Conservation (phyloP, 2,329 filamentous ascomycete species). For the Fusarium pseudoanthophilum region DNA sequence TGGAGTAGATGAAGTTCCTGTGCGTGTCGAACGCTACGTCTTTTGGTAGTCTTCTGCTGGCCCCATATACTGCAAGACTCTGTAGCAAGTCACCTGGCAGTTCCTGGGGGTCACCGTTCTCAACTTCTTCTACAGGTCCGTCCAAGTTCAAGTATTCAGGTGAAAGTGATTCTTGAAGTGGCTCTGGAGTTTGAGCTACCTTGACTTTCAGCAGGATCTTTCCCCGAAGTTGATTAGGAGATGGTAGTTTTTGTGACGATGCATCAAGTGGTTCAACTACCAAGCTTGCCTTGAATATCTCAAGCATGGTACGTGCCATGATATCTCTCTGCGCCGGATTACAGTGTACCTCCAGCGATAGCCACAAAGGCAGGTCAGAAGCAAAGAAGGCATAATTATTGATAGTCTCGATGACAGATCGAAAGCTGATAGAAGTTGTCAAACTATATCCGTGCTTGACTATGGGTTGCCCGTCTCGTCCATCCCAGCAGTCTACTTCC, state of each 20-base stretch:
- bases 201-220: conserved; percentile 25
- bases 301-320: conserved; percentile 19
- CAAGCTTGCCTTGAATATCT: neutral
- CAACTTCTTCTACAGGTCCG: fast-evolving
- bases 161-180: neutral
- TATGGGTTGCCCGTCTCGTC: conserved; percentile 12
- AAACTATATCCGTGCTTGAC: conserved; percentile 32
- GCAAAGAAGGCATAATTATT: neutral
- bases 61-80: conserved; percentile 18
- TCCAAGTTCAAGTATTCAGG: neutral
- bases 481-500: conserved; percentile 28
- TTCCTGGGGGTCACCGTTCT: fast-evolving
- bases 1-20: conserved; percentile 22
- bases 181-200: neutral
- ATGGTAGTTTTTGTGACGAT: neutral
- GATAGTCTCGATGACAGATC: neutral
- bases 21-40: neutral
- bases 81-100: neutral
- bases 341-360: conserved; percentile 23
- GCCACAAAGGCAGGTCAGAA: conserved; percentile 23
- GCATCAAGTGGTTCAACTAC: neutral
- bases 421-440: conserved; percentile 17
- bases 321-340: neutral
- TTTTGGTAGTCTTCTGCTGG: conserved; percentile 3
- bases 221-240: neutral